These are phyloP conservation scores for Cryptococcus sp. DNA, from an alignment of 1,284 basidiomycete species.

Conservation along the genomic window DNA sequence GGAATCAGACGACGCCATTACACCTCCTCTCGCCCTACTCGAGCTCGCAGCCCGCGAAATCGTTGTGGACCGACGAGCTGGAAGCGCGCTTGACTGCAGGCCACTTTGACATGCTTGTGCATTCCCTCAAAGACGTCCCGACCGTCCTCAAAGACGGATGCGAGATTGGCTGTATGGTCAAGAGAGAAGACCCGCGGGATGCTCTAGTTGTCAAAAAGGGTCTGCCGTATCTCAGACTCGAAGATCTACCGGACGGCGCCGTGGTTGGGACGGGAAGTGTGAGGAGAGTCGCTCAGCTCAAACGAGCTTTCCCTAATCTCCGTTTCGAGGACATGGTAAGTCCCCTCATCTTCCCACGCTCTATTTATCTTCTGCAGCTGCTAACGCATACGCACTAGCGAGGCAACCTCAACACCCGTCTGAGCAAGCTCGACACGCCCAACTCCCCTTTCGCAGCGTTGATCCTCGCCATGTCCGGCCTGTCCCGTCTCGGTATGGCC, in stretches of 20 bases:
- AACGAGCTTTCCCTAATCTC: conserved; percentile 74
- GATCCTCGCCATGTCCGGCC: conserved; percentile 90
- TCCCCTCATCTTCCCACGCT: conserved; percentile 27
- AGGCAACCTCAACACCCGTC: conserved; percentile 66
- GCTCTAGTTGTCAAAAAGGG: conserved; percentile 84
- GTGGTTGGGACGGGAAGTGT: conserved; percentile 95
- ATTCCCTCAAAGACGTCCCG: conserved; percentile 92
- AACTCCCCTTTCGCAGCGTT: conserved; percentile 83
- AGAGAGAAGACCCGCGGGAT: conserved; percentile 88
- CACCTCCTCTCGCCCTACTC: conserved; percentile 55
- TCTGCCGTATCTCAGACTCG: conserved; percentile 69
- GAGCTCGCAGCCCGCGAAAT: conserved; percentile 63
- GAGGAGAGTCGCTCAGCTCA: conserved; percentile 86
- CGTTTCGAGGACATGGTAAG: conserved; percentile 87
- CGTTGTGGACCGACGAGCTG: conserved; percentile 93
- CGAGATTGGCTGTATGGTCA: conserved; percentile 79
- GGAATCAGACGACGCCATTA: conserved; percentile 70
- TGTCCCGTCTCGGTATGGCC: conserved; percentile 78
- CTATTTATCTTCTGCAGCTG: neutral
- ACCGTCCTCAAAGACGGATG: conserved; percentile 83
- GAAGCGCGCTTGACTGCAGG: conserved; percentile 75
- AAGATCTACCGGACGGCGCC: conserved; percentile 83
- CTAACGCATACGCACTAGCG: conserved; percentile 55
- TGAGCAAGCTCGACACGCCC: conserved; percentile 86
- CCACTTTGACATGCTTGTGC: conserved; percentile 88